phyloP scores from a whole-genome alignment of 2,329 filamentous ascomycete genomes.

The Botrytis porri region DNA sequence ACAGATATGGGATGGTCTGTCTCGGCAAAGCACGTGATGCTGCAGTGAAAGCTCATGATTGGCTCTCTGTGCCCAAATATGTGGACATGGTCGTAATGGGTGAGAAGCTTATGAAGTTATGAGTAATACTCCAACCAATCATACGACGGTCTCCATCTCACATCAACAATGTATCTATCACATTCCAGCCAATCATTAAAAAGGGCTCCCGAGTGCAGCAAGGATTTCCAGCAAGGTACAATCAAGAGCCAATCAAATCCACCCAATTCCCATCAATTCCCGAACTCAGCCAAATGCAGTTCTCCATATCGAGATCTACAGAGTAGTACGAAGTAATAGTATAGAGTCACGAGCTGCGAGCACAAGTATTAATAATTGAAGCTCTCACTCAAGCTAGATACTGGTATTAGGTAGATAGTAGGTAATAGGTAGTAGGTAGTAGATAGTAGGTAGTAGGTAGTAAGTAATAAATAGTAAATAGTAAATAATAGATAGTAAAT shows the following conservation, averaged over 20 bases:
- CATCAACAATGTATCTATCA: neutral
- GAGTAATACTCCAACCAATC: neutral
- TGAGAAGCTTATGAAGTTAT: rapidly evolving
- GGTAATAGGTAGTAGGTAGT: no score
- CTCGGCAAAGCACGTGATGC: neutral
- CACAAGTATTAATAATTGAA: no score
- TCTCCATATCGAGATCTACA: neutral
- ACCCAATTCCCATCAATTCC: neutral
- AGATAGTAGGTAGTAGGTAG: no score
- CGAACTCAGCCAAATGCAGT: neutral
- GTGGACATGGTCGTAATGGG: rapidly evolving
- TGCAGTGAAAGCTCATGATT: rapidly evolving
- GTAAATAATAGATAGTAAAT: no score
- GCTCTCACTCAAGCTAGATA: no score
- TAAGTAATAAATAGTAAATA: no score
- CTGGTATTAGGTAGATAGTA: neutral
- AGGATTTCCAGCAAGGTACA: neutral
- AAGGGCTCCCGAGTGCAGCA: neutral
- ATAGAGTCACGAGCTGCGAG: no score
- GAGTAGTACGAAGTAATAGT: no score
- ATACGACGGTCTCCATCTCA: neutral
- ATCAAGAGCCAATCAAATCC: neutral
- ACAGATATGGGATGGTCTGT: neutral
- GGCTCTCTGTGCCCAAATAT: neutral
- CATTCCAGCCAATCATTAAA: neutral